Evolutionary conservation across 1,139 yeast genomes (phyloP), one percentile per base, ranked within the genome.

Genomic region (Geotrichum siamense): DNA sequence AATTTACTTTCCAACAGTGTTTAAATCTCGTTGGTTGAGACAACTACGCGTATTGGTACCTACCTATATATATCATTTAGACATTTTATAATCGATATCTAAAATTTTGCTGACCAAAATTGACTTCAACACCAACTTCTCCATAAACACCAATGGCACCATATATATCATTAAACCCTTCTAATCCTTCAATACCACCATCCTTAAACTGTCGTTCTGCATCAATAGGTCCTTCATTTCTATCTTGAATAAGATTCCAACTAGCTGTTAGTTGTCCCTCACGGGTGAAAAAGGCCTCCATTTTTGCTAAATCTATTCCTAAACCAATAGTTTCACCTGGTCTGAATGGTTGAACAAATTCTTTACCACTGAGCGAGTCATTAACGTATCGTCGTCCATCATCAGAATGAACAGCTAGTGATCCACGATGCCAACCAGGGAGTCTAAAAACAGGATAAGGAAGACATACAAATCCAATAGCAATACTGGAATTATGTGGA

Each of bases 341-440:
- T 1, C 10, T 13, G 34, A 58, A 49, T 4, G 57, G 56, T 16
- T 37, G 32, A 16, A 51, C 48, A 38, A 58, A 56, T 20, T 51
- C 52, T 43, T 51, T 51, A 3, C 62, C 62, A 10, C 51, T 44
- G 17, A 53, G 44, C 20, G 55, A 48, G 37, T 57, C 60, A 32
- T 57, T 55, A 16, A 57, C 53, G 41, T 58, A 59, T 5, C 60
- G 49, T 17, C 55, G 49, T 3, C 62, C 62, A 27, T 58, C 62
- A 36, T 58, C 62, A 5, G 58, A 53, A 35, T 59, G 62, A n/a
- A 59, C 58, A 1, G 61, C 61, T 10, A 56, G 39, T 6, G 59
- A 54, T 3, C 57, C 61, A 9, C 62, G 49, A 35, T 59, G 61
- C 61, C 62, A 58, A 3, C 62, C 62, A 1, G 62, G 62, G 16